These are phyloP conservation scores for Neurospora cerealis DNA, from an alignment of 495 filamentous ascomycete genomes.

Conservation along the genomic window DNA sequence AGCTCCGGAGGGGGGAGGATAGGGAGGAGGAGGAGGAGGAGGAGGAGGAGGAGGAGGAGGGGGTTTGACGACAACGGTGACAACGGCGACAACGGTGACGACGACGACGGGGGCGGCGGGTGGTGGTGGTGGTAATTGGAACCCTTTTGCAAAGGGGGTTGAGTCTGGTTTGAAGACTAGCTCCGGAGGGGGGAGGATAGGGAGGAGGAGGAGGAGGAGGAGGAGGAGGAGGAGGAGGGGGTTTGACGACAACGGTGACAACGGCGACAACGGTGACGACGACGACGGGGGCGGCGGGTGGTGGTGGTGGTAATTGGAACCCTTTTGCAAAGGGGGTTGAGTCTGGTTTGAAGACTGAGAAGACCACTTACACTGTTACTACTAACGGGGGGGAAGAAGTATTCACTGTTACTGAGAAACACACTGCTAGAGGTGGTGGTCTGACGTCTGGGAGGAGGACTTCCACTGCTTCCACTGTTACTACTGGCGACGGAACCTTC, in stretches of 20 bases:
- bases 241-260: neutral
- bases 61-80: neutral
- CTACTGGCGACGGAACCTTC: neutral
- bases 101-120: too few species aligned
- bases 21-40: too few species aligned
- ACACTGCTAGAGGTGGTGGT: neutral
- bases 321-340: neutral
- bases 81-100: neutral
- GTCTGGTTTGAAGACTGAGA: neutral
- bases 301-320: neutral
- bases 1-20: too few species aligned
- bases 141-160: too few species aligned
- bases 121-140: too few species aligned
- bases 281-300: neutral
- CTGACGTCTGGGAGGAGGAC: neutral
- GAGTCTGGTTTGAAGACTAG: too few species aligned
- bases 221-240: too few species aligned
- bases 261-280: neutral
- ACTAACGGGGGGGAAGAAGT: neutral
- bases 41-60: neutral
- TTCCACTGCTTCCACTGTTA: neutral
- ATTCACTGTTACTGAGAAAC: neutral
- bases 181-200: too few species aligned
- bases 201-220: too few species aligned
- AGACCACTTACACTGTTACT: neutral